Conservation (phyloP, 306 rosid genomes). For the Prosopis cineraria region DNA sequence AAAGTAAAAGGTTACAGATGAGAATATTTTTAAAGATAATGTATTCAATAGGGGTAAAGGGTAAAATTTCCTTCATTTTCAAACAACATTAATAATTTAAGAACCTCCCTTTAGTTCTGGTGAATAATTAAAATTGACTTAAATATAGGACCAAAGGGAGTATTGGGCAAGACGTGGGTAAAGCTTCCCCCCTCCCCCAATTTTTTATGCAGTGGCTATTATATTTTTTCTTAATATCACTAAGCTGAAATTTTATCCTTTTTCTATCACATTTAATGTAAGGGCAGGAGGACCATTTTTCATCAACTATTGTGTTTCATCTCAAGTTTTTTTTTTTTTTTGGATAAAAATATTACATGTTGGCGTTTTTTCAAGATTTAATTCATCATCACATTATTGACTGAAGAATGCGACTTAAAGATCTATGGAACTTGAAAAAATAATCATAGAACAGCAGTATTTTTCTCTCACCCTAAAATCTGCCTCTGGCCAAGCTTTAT, state of each 20-base stretch:
- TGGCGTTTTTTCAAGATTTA: not conserved
- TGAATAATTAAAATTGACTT: too few species aligned
- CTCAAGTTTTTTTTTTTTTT: not conserved
- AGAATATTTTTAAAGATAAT: too few species aligned
- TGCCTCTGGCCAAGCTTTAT: slow-evolving; percentile 98
- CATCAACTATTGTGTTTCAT: not conserved
- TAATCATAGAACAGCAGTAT: slow-evolving; percentile 19
- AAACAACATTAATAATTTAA: too few species aligned
- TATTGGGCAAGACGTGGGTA: too few species aligned
- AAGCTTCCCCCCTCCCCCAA: too few species aligned
- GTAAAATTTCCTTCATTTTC: too few species aligned
- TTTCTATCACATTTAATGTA: not conserved
- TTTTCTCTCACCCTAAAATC: slow-evolving; percentile 69
- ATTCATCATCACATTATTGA: not conserved
- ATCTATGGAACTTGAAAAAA: slow-evolving; percentile 1
- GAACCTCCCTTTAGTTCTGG: too few species aligned
- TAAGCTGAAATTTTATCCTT: not conserved
- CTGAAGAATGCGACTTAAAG: not conserved
- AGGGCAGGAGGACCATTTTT: not conserved
- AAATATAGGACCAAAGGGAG: too few species aligned
- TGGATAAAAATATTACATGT: not conserved
- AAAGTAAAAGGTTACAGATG: too few species aligned
- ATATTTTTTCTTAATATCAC: not conserved
- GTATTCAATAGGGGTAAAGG: too few species aligned
- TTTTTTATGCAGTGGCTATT: not conserved